Base-by-base conservation (phyloP, 2,329 filamentous ascomycete species). In the Fusarium proliferatum region DNA sequence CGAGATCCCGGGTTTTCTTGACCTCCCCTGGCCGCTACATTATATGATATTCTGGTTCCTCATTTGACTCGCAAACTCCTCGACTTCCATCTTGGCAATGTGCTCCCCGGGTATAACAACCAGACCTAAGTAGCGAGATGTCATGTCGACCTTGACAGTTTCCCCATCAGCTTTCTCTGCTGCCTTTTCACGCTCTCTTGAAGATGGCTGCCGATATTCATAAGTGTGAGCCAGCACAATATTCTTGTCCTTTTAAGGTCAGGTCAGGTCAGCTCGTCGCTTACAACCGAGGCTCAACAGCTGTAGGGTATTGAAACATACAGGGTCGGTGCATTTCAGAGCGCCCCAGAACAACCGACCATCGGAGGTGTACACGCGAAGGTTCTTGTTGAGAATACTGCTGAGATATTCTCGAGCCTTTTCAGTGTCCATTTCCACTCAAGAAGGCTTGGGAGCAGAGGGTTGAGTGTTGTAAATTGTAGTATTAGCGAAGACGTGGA, bases 241-340 rank as follows among this genome's bases (percentile, higher is more conserved):
- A 79, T 99, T 98, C 77, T 89, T 90, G 71, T 97, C 93, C 95
- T 97, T 53, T 76, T 76, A 34, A 11, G 33, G 30, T 38, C 71
- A 48, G 59, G 42, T 62, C 17, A 67, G 55, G 26, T 60, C 19
- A 67, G 60, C 11, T 30, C 30, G 30, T 48, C 16, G 38, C 34
- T 36, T 42, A 34, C 33, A 28, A 11, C 10, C 7, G 13, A 19
- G 13, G 41, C 30, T 49, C 17, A 46, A 12, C 28, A 41, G 28
- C 55, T 67, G 53, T 49, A 67, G 46, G 61, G 72, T 67, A 73
- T 58, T 2, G 30, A 52, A 42, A 86, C 89, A 57, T 84, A 97
- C 95, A 67, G 93, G 91, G 85, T 99, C 96, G 36, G 95, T 98
- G 85, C 96, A 99, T 83, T 97, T 98, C 84, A 99, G 93, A 72